Evolutionary conservation across 345 rosid genomes (phyloP), one percentile per base, ranked within the genome.

Genomic region (Viola odorata): DNA sequence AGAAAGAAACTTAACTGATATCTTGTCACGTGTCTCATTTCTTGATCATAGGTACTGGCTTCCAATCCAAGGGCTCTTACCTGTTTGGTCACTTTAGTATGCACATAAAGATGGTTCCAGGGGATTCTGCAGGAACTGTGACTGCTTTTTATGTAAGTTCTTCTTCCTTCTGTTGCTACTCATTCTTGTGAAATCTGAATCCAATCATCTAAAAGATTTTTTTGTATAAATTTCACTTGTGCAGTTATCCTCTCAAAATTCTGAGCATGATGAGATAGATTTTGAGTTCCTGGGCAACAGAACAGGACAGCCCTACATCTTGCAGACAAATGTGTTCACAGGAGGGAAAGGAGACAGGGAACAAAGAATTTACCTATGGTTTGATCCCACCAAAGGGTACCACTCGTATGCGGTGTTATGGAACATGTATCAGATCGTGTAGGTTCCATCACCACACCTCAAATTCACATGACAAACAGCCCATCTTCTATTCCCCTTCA

Each of bases 281-380:
- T 69, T 64, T 2, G 78, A 69, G 61, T 74, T 74, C 61, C 57
- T 74, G 42, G 78, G 78, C 5, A 69, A 74, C 61, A 55, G 68
- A 48, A 64, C 68, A 10, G 68, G 68, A 14, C 68, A 64, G 54
- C 68, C 68, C 3, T 64, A 64, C 61, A 64, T 64, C 8, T 56
- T 64, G 54, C 68, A 64, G 53, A 64, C 68, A 37, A 64, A 64
- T 64, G 68, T 64, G 40, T 64, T 38, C 8, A 55, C 68, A 8
- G 68, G 68, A 15, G 68, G 68, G 23, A 51, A 53, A 13, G 73
- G 78, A 45, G 44, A 60, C 65, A 69, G 70, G 49, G 78, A 74
- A 40, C 78, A 74, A 17, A 68, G 72, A 37, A 69, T 74, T 48
- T 50, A 57, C 66, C 49, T 61, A 5, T 76, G 80, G 76, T 76